These are phyloP conservation scores for Ensete glaucum DNA, from an alignment of 176 grass and related monocot species.

Conservation along the genomic window DNA sequence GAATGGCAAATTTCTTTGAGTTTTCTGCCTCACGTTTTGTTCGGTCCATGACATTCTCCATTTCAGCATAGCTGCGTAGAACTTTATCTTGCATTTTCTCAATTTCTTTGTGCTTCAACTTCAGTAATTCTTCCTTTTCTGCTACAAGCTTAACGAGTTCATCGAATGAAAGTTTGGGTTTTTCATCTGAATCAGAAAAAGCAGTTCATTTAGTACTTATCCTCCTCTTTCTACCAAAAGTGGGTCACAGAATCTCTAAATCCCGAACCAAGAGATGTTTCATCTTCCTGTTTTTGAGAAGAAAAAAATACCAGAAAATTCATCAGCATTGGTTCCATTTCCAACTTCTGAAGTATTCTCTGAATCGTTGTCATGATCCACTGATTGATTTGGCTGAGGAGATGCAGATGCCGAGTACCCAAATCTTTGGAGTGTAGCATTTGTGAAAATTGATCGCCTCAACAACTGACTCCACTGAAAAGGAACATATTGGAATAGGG, in stretches of 20 bases:
- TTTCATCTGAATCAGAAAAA: slow-evolving; percentile 34
- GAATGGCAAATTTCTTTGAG: slow-evolving; percentile 36
- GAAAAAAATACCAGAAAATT: slow-evolving; percentile 18
- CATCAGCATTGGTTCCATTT: background rate
- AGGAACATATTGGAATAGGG: slow-evolving; percentile 14
- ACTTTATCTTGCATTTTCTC: slow-evolving; percentile 34
- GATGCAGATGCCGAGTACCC: slow-evolving; percentile 48
- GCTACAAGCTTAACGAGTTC: slow-evolving; percentile 31
- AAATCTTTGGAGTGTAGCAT: slow-evolving; percentile 38
- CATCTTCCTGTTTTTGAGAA: slow-evolving; percentile 20
- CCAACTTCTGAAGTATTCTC: slow-evolving; percentile 3
- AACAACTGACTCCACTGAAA: slow-evolving; percentile 16
- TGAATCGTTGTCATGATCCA: slow-evolving; percentile 19
- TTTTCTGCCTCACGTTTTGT: slow-evolving; percentile 38
- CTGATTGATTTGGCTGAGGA: slow-evolving; percentile 17
- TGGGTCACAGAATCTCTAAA: background rate
- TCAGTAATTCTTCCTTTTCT: slow-evolving; percentile 30
- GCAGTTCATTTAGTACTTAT: slow-evolving; percentile 22
- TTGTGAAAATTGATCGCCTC: slow-evolving; percentile 27
- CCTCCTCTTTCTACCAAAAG: slow-evolving; percentile 1
- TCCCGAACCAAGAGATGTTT: slow-evolving; percentile 7
- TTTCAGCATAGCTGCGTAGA: slow-evolving; percentile 30
- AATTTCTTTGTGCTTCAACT: slow-evolving; percentile 25
- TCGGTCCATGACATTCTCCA: slow-evolving; percentile 33
- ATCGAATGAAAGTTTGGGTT: slow-evolving; percentile 21